Conservation (phyloP, 2,329 filamentous ascomycete genomes). For the Fusarium algeriense region DNA sequence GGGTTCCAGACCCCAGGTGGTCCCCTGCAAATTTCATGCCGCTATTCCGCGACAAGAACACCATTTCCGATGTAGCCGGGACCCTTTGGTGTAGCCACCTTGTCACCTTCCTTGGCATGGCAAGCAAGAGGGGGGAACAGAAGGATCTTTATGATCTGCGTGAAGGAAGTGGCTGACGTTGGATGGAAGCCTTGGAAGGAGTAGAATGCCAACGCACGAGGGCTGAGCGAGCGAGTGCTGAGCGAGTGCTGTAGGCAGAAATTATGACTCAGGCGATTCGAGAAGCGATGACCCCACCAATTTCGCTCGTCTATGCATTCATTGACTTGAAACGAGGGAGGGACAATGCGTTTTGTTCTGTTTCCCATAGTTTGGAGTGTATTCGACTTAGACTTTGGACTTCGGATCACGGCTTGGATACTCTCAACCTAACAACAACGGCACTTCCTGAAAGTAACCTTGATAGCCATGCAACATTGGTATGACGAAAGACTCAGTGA, state of each 20-base stretch:
- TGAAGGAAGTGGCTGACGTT: slow-evolving; percentile 3
- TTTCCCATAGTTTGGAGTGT: background rate
- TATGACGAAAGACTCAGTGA: background rate
- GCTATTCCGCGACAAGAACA: background rate
- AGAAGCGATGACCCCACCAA: background rate
- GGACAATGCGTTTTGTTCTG: background rate
- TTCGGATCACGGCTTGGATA: background rate
- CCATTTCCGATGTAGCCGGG: background rate
- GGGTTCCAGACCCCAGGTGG: background rate
- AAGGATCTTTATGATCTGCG: background rate
- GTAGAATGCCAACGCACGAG: background rate
- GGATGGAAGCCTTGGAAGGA: background rate
- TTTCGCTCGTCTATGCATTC: slow-evolving; percentile 3
- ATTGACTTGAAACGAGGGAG: background rate
- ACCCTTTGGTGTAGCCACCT: background rate
- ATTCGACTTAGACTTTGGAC: background rate
- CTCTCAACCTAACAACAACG: background rate
- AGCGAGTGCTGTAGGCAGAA: background rate
- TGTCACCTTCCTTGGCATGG: slow-evolving; percentile 2
- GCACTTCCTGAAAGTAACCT: background rate
- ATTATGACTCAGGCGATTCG: background rate
- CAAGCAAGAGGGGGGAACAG: background rate
- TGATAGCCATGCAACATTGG: background rate
- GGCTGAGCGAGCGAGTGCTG: background rate
- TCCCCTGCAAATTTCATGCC: background rate